phyloP scores from a whole-genome alignment of 305 asterid species.

The Nicotiana rustica region DNA sequence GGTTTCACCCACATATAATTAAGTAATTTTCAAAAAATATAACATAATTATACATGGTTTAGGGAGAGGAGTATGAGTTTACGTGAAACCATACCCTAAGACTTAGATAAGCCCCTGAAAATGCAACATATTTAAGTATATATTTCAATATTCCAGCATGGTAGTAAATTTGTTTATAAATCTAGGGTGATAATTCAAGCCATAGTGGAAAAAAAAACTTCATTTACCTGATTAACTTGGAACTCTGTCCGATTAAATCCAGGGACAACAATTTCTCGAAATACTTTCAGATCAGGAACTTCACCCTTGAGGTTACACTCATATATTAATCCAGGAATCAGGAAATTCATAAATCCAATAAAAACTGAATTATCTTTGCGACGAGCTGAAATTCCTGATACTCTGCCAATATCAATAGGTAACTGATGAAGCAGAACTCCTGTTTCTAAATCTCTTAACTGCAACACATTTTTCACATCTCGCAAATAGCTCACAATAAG shows the following conservation, averaged over 20 bases:
- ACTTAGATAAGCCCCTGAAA: too few species aligned
- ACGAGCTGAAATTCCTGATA: conserved; percentile 69
- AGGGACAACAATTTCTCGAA: conserved; percentile 77
- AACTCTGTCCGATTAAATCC: conserved; percentile 80
- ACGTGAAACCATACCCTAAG: too few species aligned
- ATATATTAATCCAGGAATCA: conserved; percentile 78
- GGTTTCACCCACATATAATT: too few species aligned
- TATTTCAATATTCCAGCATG: not conserved
- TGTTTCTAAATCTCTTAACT: conserved; percentile 82
- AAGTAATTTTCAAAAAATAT: too few species aligned
- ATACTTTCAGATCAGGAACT: conserved; percentile 68
- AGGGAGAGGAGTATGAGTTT: too few species aligned
- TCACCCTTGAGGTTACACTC: conserved; percentile 66
- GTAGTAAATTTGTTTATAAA: not conserved
- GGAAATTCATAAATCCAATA: conserved; percentile 77
- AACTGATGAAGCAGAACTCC: conserved; percentile 71
- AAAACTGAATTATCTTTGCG: conserved; percentile 70
- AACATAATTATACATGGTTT: too few species aligned
- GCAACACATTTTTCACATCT: conserved; percentile 83
- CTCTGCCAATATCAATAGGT: conserved; percentile 88
- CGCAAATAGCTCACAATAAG: conserved; percentile 75
- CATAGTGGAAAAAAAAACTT: not conserved
- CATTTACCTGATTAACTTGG: conserved; percentile 71
- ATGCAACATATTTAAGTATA: not conserved
- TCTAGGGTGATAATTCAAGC: not conserved